Evolutionary conservation across 2,329 filamentous ascomycete genomes (phyloP).

Genomic region (Arthrobotrys iridis): DNA sequence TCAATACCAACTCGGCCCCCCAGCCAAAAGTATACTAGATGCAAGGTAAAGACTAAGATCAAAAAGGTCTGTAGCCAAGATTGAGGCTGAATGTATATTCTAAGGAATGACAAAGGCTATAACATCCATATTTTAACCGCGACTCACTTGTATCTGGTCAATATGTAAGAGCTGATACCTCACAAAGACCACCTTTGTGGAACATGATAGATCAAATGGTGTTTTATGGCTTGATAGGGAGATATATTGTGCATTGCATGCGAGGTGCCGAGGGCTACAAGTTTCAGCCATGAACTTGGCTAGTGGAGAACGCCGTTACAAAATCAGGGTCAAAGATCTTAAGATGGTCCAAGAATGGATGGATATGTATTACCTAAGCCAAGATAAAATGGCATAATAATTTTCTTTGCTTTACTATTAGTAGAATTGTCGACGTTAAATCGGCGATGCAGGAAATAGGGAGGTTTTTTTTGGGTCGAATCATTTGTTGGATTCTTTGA

Average conservation of each 20-base stretch:
- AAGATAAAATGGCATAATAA: not conserved
- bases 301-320: not conserved
- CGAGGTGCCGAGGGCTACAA: not conserved
- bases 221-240: not conserved
- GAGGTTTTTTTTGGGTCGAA: not conserved
- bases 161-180: not conserved
- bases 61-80: not conserved
- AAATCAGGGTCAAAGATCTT: not conserved
- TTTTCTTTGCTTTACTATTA: not conserved
- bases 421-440: not conserved
- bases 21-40: not conserved
- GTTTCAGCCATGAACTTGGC: constrained; percentile 15
- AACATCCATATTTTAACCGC: too few relatives aligned
- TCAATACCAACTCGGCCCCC: not conserved
- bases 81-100: too few relatives aligned
- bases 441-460: constrained; percentile 9
- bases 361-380: constrained; percentile 26
- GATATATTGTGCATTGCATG: constrained; percentile 13
- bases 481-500: not conserved
- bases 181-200: not conserved
- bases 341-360: not conserved
- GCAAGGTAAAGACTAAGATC: not conserved
- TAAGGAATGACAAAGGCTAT: too few relatives aligned
- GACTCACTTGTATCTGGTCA: not conserved
- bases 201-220: not conserved